Base-by-base conservation (phyloP, 225 moss, liverwort and hornwort species). In the Polytrichum commune region DNA sequence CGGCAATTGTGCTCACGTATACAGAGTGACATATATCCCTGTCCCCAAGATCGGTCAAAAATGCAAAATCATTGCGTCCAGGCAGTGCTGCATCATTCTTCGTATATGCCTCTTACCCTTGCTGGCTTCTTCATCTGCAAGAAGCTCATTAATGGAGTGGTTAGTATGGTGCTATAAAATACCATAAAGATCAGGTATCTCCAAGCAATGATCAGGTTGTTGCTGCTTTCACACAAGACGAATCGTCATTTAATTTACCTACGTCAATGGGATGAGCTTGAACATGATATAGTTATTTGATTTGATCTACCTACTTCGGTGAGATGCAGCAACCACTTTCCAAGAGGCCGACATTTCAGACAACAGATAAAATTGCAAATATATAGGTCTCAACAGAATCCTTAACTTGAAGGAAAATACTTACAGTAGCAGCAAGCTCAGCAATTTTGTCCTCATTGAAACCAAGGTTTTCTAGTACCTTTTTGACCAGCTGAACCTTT, bases 401-500 rank as follows among this genome's bases (percentile, higher is more conserved):
- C 58, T 58, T 58, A 19, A n/a, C 6, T 58, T 23, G 9, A 58
- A n/a, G 58, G 58, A 58, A 22, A 60, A 60, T 58, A 74, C 85
- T 78, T 75, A 86, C 78, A 72, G 80, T 72, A 27, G 76, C 80
- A 70, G 79, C 70, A 67, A 90, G 78, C 56, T 87, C 82, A 64
- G 76, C 75, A 27, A 69, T 75, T 69, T 82, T 84, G 22, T 80
- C 76, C 30, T 81, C 86, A 73, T 84, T 78, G 76, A 90, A 76
- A 5, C 82, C 87, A 68, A 90, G 87, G 53, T 80, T 71, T 82
- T 81, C 86, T 75, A 90, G 76, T 69, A 90, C 82, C n/a, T 75
- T 80, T 77, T 53, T 90, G 86, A 27, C 90, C 90, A 53, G 84
- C 87, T 27, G 86, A 90, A 35, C 84, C 86, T 69, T 87, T 87